Percentiles rank a stretch among this genome's conserved stretches.
Evolutionary conservation across 1,284 basidiomycete genomes (phyloP).

Genomic region (Cryptococcus sp.): DNA sequence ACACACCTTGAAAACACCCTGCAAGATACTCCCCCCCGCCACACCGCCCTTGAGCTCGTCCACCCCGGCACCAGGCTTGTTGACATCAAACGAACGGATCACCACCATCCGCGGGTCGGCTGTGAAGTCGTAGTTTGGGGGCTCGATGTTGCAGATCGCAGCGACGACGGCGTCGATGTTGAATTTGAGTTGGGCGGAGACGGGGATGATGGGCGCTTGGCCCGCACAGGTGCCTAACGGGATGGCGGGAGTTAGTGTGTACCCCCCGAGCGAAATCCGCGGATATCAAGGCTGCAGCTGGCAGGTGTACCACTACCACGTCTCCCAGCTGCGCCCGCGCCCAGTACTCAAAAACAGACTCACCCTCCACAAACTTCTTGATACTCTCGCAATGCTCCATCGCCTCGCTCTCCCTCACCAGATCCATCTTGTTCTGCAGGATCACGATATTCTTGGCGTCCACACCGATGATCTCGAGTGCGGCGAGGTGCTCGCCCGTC

Average conservation of each 20-base stretch:
- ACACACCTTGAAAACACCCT: slow-evolving; percentile 76
- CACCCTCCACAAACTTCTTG: slow-evolving; percentile 85
- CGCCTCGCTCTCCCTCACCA: slow-evolving; percentile 88
- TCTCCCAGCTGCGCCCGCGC: neutral
- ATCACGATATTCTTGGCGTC: slow-evolving; percentile 92
- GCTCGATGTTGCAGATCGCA: slow-evolving; percentile 94
- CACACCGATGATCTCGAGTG: slow-evolving; percentile 96
- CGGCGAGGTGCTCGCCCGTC: slow-evolving; percentile 96
- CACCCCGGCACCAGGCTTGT: slow-evolving; percentile 96
- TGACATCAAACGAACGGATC: slow-evolving; percentile 99
- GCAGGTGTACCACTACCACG: no score
- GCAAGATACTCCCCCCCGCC: slow-evolving; percentile 92
- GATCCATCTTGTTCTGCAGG: slow-evolving; percentile 94
- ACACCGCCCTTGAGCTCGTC: slow-evolving; percentile 98
- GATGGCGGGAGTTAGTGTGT: slow-evolving; percentile 3
- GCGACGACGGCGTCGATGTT: slow-evolving; percentile 99
- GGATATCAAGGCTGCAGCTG: neutral
- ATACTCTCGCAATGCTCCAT: slow-evolving; percentile 92
- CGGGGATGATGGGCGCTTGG: slow-evolving; percentile 94
- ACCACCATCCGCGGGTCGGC: slow-evolving; percentile 91
- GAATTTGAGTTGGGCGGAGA: slow-evolving; percentile 97
- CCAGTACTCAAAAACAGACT: slow-evolving; percentile 16
- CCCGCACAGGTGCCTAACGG: slow-evolving; percentile 88
- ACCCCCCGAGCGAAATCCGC: neutral
- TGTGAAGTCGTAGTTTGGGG: slow-evolving; percentile 88